Base-by-base conservation (phyloP, 768 basidiomycete species). In the Leucocoprinus birnbaumii region DNA sequence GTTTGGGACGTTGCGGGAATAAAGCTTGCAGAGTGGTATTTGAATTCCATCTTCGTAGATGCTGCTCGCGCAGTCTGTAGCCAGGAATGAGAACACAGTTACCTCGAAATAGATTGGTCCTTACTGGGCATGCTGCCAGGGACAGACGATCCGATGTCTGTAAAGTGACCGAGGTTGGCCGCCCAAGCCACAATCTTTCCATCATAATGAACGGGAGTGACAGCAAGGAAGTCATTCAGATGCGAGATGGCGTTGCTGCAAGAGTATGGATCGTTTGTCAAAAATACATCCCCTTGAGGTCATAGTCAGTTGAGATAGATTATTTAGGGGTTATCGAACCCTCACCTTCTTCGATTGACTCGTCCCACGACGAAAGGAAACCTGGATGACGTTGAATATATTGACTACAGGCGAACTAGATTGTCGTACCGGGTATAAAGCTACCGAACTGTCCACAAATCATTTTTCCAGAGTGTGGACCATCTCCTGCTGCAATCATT, bases 251-350 rank as follows among this genome's bases (percentile, higher is more conserved):
- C 66, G 24, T 61, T 63, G 55, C 62, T 51, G 8, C 62, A 62
- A 19, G 62, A 61, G 43, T 65, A 67, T 21, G 66, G 66, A 48
- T 68, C 67, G n/a, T 68, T 68, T 14, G 66, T 67, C 19, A 68
- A 44, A 51, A 66, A 68, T 0, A 66, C 55, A 24, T 62, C 56
- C 10, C 48, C 58, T 59, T 35, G 19, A 16, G 41, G 5, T 34
- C 38, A 40, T 19, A 21, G 44, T 14, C 10, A 31, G 9, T 24
- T 5, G 18, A 18, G 16, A 35, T 21, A 18, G 16, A 35, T 21
- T 9, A 31, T n/a, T 26, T 4, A 16, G 26, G 21, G 11, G 5
- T 13, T 18, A 35, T 5, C 10, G n/a, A 6, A 2, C 16, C 31
- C 16, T 64, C 58, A 38, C 67, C 67, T 58, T 67, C 66, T 43